Evolutionary conservation across 2,329 filamentous ascomycete species (phyloP).

Genomic region (Penicillium sp.): DNA sequence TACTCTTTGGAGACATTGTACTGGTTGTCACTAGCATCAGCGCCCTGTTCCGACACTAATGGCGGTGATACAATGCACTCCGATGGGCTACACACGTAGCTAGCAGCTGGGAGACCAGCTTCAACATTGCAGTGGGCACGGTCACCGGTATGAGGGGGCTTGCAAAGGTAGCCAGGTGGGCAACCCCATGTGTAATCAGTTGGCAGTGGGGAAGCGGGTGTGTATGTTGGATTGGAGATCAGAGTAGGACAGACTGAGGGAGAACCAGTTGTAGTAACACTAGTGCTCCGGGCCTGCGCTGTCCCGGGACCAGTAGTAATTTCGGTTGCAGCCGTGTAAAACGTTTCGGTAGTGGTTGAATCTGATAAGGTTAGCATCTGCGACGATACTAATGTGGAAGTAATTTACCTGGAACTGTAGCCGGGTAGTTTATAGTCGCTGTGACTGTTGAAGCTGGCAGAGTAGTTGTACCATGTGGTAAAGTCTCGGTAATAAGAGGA

Average conservation of each 20-base stretch:
- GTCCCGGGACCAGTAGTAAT: background rate
- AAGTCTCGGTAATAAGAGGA: constrained; percentile 2
- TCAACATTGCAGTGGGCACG: constrained; percentile 42
- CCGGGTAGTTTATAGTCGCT: background rate
- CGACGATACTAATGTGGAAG: too few relatives aligned
- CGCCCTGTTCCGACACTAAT: constrained; percentile 18
- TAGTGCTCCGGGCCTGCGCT: background rate
- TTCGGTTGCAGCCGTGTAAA: background rate
- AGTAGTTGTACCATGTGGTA: constrained; percentile 1
- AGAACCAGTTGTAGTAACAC: background rate
- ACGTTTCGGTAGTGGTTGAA: background rate
- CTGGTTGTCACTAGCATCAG: constrained; percentile 33
- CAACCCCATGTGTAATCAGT: constrained; percentile 44
- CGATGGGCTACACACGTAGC: constrained; percentile 41
- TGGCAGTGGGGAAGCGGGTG: constrained; percentile 24
- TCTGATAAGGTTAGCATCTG: constrained; percentile 2
- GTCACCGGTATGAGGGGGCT: constrained; percentile 30
- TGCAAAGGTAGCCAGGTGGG: constrained; percentile 44
- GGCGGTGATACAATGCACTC: constrained; percentile 40
- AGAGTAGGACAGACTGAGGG: constrained; percentile 29
- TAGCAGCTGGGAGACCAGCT: constrained; percentile 37
- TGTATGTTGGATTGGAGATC: constrained; percentile 32
- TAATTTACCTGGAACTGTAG: constrained; percentile 7
- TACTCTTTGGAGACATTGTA: constrained; percentile 57
- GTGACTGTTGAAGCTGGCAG: constrained; percentile 4